Base-by-base conservation (phyloP, 345 rosid genomes). In the Arabis alpina region DNA sequence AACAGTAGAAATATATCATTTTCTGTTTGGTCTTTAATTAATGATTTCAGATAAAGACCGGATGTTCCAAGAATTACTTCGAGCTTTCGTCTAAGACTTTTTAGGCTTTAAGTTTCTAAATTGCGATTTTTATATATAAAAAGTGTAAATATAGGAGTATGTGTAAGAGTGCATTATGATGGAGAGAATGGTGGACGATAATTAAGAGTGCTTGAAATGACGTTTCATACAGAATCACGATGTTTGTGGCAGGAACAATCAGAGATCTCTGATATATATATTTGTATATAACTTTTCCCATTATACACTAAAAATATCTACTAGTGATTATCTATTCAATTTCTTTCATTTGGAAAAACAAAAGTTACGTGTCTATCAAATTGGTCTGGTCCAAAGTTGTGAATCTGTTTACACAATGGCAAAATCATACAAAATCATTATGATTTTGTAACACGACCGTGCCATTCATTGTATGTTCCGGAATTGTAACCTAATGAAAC, bases 181-280 rank as follows among this genome's bases (percentile, higher is more conserved):
- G 48, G 19, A 43, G 67, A 45, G 64, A 68, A 75, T 68, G 61
- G 64, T 77, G 80, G 68, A 71, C 62, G 64, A 60, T 66, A 52
- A 61, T 74, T 52, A 63, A 72, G 61, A 72, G 68, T 64, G 58
- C 78, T 79, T 68, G 89, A 85, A 77, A 74, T 80, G 88, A 85
- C 87, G 64, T 77, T 60, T 84, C 87, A 62, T 82, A 75, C 79
- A 75, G 69, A 54, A 68, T 75, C 74, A 75, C 79, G 79, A 75
- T 75, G 74, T 61, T 75, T 75, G 79, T 75, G 74, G 79, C 79
- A 75, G 74, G 70, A 75, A 61, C 74, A 75, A 75, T 75, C 79
- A 75, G 64, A 68, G 55, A 61, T 74, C 68, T 61, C 68, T 61
- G 50, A 58, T 61, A 9, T 34, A 66, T 6, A 43, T 55, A 61